Evolutionary conservation across 306 rosid species (phyloP), one percentile per base, ranked within the genome.

Genomic region (Trichosanthes truncata): DNA sequence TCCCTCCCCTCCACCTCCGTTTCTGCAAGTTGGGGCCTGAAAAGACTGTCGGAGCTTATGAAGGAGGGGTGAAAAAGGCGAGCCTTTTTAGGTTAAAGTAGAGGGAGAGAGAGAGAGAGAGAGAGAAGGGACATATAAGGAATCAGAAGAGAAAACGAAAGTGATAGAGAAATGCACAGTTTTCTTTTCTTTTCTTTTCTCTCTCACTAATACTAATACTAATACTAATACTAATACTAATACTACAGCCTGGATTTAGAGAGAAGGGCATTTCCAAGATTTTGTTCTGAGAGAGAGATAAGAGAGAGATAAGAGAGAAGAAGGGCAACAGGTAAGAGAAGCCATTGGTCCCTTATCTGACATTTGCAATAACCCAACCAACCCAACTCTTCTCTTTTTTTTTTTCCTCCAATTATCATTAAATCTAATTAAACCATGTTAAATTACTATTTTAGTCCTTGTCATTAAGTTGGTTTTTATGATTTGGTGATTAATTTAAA

Each of bases 11-110:
- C 9, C 15, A 20, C 18, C 36, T 67, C 62, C 26, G 75, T 29
- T 41, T 57, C 52, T 74, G 80, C 78, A 85, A 72, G 78, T 78
- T 69, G 75, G 74, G 74, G 86, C 74, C 41, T 86, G 91, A 87
- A 81, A 84, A 80, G 89, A 84, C 83, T 80, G 89, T 48, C 35
- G 86, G 85, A 45, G 55, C 79, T 87, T 91, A 92, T 80, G 97
- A 91, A 90, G 98, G 89, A 83, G 84, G 9, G 2, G 93, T 88
- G 84, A 83, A 82, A 76, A 86, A 80, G 79, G 82, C 40, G 86
- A 79, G 80, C 46, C 90, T 84, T 90, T 86, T 83, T 92, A 88
- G 93, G 97, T 85, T 81, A 86, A 87, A 84, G 78, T 78, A 33
- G 84, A n/a, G 36, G 26, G 51, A 74, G 78, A 35, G 51, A 51